Base-by-base conservation (phyloP, 116 monocot species). In the Trichopus zeylanicus region DNA sequence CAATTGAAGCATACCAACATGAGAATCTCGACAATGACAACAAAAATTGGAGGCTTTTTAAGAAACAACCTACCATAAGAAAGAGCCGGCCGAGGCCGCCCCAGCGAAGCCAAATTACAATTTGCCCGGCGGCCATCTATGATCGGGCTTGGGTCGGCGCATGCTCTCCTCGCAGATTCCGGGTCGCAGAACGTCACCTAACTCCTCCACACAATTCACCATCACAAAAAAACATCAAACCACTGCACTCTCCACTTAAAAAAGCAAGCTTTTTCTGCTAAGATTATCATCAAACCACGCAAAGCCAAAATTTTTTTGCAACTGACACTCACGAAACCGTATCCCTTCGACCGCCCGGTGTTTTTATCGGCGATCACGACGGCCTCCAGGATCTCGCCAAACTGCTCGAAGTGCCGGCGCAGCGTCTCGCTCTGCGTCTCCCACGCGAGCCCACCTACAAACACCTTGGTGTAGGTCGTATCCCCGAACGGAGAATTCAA, bases 101-200 rank as follows among this genome's bases (percentile, higher is more conserved):
- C 91, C 12, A 75, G 60, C 0, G 83, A 86, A 69, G 91, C 91
- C 63, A 92, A 72, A 68, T 92, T 92, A 66, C 91, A 92, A 54
- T 92, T 86, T 19, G 91, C 75, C 20, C 83, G 73, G 31, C 91
- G 63, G 6, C 83, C 83, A 65, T 86, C 91, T 10, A 92, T 92
- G 47, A 92, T 48, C 22, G 91, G 91, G 66, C 54, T 78, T 2
- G 91, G 83, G 48, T 92, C 83, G 18, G 29, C 75, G 39, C 86
- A 86, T 1, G 91, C 86, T 64, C 80, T 78, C 60, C 67, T 64
- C 8, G 91, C 91, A 7, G 86, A 67, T 29, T 86, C 91, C 22
- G 80, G 73, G 31, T 83, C 72, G 25, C 77, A 70, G 61, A 92
- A 92, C 26, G 91, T 92, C 61, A 92, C 91, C 91, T 91, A 75